Percentiles rank a stretch among this genome's conserved stretches.
These are phyloP conservation scores for Artemisia annua DNA, from an alignment of 129 eudicot species.

Conservation along the genomic window DNA sequence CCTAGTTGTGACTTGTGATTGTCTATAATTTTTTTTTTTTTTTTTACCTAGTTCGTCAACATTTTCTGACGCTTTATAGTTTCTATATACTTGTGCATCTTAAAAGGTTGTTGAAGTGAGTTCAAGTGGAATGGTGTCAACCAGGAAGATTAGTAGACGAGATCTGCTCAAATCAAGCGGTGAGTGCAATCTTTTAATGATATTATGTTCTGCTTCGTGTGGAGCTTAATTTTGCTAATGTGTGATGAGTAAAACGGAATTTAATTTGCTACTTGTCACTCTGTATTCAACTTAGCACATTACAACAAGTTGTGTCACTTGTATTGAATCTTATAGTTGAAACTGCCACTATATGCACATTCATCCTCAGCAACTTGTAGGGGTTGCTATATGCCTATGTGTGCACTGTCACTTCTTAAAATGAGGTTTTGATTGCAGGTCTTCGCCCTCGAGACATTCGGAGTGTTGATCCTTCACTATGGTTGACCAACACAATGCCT, in stretches of 20 bases:
- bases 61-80: conserved; percentile 15
- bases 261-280: background rate
- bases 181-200: conserved; percentile 37
- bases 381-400: background rate
- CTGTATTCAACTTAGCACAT: conserved; percentile 6
- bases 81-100: background rate
- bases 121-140: conserved; percentile 75
- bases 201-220: background rate
- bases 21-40: too few species aligned
- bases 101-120: conserved; percentile 93
- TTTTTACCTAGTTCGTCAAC: background rate
- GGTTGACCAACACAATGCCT: conserved; percentile 98
- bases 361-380: too few species aligned
- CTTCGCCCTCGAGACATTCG: conserved; percentile 97
- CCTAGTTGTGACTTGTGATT: too few species aligned
- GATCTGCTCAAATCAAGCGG: conserved; percentile 91
- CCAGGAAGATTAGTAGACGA: conserved; percentile 75
- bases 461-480: conserved; percentile 96
- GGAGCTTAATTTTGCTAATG: too few species aligned
- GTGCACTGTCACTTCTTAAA: conserved; percentile 2
- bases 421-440: conserved; percentile 48
- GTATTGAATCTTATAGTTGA: too few species aligned
- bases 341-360: too few species aligned
- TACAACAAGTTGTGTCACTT: background rate
- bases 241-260: too few species aligned